A percentile compares a stretch with the other conserved stretches of the same genome.
Conservation (phyloP, 495 filamentous ascomycete species). For the Jackrogersella multiformis region DNA sequence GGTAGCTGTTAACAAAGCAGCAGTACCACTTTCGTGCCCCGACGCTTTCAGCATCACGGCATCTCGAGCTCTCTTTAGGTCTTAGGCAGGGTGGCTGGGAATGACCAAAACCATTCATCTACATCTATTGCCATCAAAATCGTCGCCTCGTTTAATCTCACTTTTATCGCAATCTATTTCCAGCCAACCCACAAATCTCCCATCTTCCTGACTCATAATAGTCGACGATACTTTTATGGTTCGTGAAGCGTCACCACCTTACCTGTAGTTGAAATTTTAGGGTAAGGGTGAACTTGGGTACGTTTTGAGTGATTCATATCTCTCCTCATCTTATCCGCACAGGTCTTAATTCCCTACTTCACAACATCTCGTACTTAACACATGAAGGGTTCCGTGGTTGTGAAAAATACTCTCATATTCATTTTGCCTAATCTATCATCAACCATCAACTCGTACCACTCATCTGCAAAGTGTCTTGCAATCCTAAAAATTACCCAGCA, state of each 20-base stretch:
- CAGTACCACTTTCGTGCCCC: slow-evolving; percentile 8
- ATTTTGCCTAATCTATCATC: background rate
- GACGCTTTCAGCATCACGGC: slow-evolving; percentile 36
- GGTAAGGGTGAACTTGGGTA: slow-evolving; percentile 22
- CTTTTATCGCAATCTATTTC: slow-evolving; percentile 15
- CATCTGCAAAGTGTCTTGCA: background rate
- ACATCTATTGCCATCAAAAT: slow-evolving; percentile 31
- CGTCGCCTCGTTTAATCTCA: slow-evolving; percentile 3
- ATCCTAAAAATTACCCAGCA: background rate
- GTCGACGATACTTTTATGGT: slow-evolving; percentile 3
- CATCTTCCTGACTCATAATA: background rate
- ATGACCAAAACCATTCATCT: slow-evolving; percentile 35
- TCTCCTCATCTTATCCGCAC: background rate
- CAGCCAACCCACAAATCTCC: background rate
- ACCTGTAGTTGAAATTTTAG: slow-evolving; percentile 13
- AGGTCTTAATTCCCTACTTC: background rate
- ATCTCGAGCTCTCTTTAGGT: background rate
- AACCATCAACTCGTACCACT: background rate
- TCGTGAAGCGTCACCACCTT: slow-evolving; percentile 14
- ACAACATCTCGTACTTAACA: background rate
- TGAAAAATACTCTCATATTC: background rate
- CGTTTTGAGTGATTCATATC: background rate
- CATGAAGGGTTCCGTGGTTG: background rate
- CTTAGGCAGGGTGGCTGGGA: slow-evolving; percentile 25
- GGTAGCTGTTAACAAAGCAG: slow-evolving; percentile 36